Base-by-base conservation (phyloP, 352 stramenopile genomes). In the Phytophthora vignae region DNA sequence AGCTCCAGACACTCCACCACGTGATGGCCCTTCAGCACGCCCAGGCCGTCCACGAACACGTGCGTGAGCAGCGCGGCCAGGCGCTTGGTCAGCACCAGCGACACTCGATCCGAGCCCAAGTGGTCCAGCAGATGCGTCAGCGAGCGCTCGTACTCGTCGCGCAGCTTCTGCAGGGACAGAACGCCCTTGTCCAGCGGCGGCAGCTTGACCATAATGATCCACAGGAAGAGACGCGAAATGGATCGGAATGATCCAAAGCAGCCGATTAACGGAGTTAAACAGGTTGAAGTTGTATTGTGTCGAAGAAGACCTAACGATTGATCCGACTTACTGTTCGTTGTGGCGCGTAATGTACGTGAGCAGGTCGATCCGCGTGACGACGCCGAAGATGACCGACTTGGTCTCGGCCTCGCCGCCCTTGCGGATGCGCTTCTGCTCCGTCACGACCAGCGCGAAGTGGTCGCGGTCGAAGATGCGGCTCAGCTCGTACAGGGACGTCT, bases 351-450 rank as follows among this genome's bases (percentile, higher is more conserved):
- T 98, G 79, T 96, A 99, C 58, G 97, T 98, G 64, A 99, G 84
- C 65, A 99, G 82, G 79, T 99, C 97, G 71, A 99, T 98, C 27
- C 97, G 84, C 52, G 95, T 98, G 61, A 99, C 96, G 64, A 99
- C 97, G 10, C 96, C 96, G 68, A 96, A 97, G 69, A 99, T 97
- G 55, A 99, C 82, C 22, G 83, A 89, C 82, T 97, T 96, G 60
- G 79, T 87, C 70, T 91, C 86, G 55, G 79, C 82, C 38, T 67
- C 82, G 46, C 83, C 81, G 71, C 91, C 83, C 64, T 90, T 93
- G 64, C 82, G 85, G 71, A 97, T 98, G 25, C 90, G 93, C 69
- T 96, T 87, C 79, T 99, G 95, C 67, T 98, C 93, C 38, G 91
- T 97, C 33, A 98, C 90, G 50, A 99, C 92, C 21, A 99, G 85